These are phyloP conservation scores for Phoma herbarum DNA, from an alignment of 2,329 filamentous ascomycete genomes.

Conservation along the genomic window DNA sequence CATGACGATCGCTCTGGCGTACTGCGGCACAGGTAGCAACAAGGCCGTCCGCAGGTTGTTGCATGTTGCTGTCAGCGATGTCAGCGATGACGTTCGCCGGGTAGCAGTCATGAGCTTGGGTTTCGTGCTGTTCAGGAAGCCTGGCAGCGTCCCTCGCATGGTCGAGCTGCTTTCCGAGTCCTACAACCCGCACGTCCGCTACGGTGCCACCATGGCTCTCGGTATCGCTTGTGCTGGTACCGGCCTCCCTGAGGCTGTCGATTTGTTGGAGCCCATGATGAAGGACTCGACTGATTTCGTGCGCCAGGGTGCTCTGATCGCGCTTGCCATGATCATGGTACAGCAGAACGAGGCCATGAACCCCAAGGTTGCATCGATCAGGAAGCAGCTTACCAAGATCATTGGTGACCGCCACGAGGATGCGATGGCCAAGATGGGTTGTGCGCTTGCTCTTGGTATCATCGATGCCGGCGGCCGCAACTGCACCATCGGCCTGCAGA, in stretches of 20 bases:
- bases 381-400: conserved; percentile 94
- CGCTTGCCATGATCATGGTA: conserved; percentile 97
- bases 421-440: conserved; percentile 99
- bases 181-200: conserved; percentile 98
- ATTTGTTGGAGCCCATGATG: conserved; percentile 97
- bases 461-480: conserved; percentile 98
- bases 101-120: conserved; percentile 97
- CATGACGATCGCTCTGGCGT: conserved; percentile 97
- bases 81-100: conserved; percentile 95
- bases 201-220: conserved; percentile 97
- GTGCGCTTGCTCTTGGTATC: conserved; percentile 91
- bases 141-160: conserved; percentile 96
- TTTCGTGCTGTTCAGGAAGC: conserved; percentile 98
- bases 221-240: conserved; percentile 98
- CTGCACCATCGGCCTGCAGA: conserved; percentile 97
- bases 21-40: conserved; percentile 97
- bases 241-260: conserved; percentile 93
- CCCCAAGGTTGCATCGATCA: conserved; percentile 88
- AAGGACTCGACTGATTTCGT: conserved; percentile 99
- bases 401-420: conserved; percentile 95
- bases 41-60: conserved; percentile 96
- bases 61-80: conserved; percentile 96
- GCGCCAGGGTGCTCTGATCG: conserved; percentile 92
- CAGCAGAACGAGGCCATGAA: conserved; percentile 99
- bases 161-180: conserved; percentile 97